These are phyloP conservation scores for Nakataea oryzae DNA, from an alignment of 2,329 filamentous ascomycete species.

Conservation along the genomic window DNA sequence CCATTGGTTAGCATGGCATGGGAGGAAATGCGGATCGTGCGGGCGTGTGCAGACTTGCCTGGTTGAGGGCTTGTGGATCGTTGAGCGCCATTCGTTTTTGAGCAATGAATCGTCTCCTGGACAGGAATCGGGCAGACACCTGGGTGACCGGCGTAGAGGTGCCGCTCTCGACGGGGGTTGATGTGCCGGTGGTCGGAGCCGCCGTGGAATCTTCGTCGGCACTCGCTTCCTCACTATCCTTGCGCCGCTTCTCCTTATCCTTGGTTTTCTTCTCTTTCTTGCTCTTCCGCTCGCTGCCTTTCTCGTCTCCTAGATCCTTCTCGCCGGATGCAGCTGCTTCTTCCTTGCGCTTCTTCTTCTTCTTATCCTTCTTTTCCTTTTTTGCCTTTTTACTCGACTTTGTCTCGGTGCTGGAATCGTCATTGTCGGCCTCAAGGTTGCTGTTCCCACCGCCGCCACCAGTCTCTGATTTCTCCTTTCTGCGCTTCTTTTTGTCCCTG, in stretches of 20 bases:
- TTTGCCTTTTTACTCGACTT: conserved; percentile 22
- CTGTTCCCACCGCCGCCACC: not conserved
- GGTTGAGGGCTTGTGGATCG: conserved; percentile 74
- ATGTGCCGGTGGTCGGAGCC: conserved; percentile 11
- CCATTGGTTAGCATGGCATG: conserved; percentile 10
- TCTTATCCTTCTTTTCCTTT: conserved; percentile 24
- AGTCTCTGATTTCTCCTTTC: conserved; percentile 7
- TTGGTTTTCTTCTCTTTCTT: conserved; percentile 13
- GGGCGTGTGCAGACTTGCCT: conserved; percentile 43
- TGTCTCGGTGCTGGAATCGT: conserved; percentile 14
- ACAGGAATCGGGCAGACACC: conserved; percentile 55
- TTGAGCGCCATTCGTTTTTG: conserved; percentile 78
- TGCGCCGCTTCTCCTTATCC: conserved; percentile 24
- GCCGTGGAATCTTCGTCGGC: conserved; percentile 7
- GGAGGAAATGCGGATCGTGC: not conserved
- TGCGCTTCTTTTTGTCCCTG: conserved; percentile 20
- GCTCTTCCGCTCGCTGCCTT: conserved; percentile 25
- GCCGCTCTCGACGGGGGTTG: conserved; percentile 18
- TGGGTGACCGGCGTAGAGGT: conserved; percentile 21
- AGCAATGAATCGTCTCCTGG: conserved; percentile 73
- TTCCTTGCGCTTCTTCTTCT: conserved; percentile 23
- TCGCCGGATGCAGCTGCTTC: conserved; percentile 10
- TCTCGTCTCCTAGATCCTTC: conserved; percentile 11
- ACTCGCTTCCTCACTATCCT: conserved; percentile 16
- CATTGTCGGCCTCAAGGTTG: conserved; percentile 5